Percentiles rank a stretch among this genome's conserved stretches.
Evolutionary conservation across 23 red algal genomes (phyloP).

Genomic region (Gracilaria caudata): DNA sequence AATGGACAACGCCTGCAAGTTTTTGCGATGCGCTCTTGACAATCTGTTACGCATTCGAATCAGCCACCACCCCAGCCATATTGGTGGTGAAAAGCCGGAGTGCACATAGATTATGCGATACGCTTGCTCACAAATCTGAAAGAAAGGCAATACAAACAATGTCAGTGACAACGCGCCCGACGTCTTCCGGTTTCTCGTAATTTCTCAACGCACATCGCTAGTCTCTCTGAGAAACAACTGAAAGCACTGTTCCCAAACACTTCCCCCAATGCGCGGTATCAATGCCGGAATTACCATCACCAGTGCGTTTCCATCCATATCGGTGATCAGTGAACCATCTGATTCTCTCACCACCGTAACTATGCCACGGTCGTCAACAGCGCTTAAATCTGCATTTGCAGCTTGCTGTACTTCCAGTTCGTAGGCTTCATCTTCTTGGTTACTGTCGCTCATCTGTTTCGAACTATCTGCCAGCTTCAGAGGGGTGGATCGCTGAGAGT

Average conservation of each 20-base stretch:
- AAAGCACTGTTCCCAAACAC: constrained; percentile 46
- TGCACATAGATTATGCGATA: constrained; percentile 50
- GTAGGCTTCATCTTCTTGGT: not conserved
- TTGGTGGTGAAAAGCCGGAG: constrained; percentile 38
- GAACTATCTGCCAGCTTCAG: not conserved
- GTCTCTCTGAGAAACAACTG: constrained; percentile 58
- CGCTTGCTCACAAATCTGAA: constrained; percentile 25
- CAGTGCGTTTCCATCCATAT: constrained; percentile 29
- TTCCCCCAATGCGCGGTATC: constrained; percentile 32
- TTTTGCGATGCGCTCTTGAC: constrained; percentile 57
- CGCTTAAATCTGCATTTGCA: constrained; percentile 27
- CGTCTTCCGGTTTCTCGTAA: not conserved
- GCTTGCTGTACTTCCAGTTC: constrained; percentile 10
- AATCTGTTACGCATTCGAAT: constrained; percentile 21
- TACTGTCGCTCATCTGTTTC: not conserved
- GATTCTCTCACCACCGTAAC: constrained; percentile 23
- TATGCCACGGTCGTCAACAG: constrained; percentile 25
- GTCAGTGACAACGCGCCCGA: not conserved
- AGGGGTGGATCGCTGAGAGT: no score
- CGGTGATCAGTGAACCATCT: constrained; percentile 10
- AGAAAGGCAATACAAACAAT: not conserved
- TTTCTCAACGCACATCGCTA: constrained; percentile 33
- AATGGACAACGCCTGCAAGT: constrained; percentile 46
- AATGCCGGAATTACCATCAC: constrained; percentile 57
- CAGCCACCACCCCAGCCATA: constrained; percentile 63